phyloP scores from a whole-genome alignment of 768 basidiomycete species.

The Gelatoporia subvermispora region DNA sequence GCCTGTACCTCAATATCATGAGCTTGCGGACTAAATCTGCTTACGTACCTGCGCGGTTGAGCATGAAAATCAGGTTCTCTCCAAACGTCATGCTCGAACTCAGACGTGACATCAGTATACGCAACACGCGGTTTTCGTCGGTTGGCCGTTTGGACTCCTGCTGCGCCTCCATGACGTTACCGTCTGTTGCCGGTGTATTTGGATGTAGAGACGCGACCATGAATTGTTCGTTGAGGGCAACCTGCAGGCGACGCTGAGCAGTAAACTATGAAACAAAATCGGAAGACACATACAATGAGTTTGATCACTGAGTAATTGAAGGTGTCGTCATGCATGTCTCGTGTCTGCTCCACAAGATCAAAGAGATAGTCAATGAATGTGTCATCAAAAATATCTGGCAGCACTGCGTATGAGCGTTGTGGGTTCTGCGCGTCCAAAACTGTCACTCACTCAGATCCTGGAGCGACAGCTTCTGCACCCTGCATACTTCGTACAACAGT shows the following conservation, averaged over 20 bases:
- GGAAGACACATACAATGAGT: constrained; percentile 60
- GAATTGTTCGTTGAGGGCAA: constrained; percentile 95
- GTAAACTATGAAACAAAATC: not conserved
- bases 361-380: constrained; percentile 85
- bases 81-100: constrained; percentile 93
- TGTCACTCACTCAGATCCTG: constrained; percentile 84
- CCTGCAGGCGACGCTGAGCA: constrained; percentile 36
- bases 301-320: constrained; percentile 97
- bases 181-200: constrained; percentile 14
- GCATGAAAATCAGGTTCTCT: constrained; percentile 98
- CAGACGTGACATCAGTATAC: constrained; percentile 77
- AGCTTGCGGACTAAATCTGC: not conserved
- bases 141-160: constrained; percentile 30
- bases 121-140: constrained; percentile 71
- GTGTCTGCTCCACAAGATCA: constrained; percentile 89
- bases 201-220: constrained; percentile 78
- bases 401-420: not conserved
- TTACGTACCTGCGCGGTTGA: constrained; percentile 85
- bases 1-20: constrained; percentile 1
- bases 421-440: constrained; percentile 32
- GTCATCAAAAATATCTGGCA: constrained; percentile 72
- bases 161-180: constrained; percentile 9
- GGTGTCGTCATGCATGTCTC: constrained; percentile 81
- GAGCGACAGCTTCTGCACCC: constrained; percentile 77
- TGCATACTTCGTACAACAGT: constrained; percentile 88